Base-by-base conservation (phyloP, 306 rosid genomes). In the Vicia sativa region DNA sequence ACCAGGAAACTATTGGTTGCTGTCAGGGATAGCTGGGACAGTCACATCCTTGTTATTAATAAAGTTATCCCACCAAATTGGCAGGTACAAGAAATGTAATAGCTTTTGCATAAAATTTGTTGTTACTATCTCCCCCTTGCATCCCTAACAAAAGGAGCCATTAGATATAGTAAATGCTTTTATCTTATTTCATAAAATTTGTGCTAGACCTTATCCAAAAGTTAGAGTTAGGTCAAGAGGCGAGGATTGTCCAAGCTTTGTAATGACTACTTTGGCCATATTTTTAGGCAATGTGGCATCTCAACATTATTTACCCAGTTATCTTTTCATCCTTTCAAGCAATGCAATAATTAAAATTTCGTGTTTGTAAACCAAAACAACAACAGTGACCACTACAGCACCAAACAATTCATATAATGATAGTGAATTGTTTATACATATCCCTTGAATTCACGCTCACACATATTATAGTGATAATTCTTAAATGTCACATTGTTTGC, bases 1-100 rank as follows among this genome's bases (percentile, higher is more conserved):
- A 78, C 96, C 0, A 86, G 88, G 83, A 90, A 90, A 72, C 80
- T 93, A 63, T 77, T 93, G 82, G 91, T 86, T 85, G 96, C 97
- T 7, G 92, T 90, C 57, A 68, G 62, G 79, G 96, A 88, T 50
- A 81, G 60, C 72, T 92, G 98, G 98, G 98, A 90, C 53, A 69
- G 73, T 46, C 87, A 90, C 50, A 93, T 85, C 65, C 69, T 55
- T 35, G 74, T 74, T 60, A 92, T 92, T 65, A 87, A 87, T 75
- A 82, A 82, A 71, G 78, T 90, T 55, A 84, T 79, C 77, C 98
- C 98, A 65, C 75, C 84, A 66, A 86, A 77, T 83, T 92, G 98
- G 98, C 88, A 92, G 95, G 98, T 92, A 39, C 39, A 43, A 52
- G 23, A 34, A 71, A 65, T 62, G 3, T 56, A 28, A 10, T 29